Evolutionary conservation across 169 alveolate genomes (phyloP).

Genomic region (Neospora caninum): DNA sequence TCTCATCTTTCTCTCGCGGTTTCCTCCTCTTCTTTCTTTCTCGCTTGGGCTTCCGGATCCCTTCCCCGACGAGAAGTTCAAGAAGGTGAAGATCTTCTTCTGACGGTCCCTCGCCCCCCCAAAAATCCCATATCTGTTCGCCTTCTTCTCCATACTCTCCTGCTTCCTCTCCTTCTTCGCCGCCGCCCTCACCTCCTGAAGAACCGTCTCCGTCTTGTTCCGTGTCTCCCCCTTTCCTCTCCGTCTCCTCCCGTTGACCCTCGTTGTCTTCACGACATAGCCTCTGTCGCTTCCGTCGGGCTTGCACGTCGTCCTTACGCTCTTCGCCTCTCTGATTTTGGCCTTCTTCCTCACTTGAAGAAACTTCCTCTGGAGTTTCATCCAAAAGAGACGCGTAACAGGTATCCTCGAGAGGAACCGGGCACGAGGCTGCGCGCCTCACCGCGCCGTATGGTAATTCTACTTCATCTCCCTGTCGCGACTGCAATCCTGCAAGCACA

Average conservation of each 20-base stretch:
- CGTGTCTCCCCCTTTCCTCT: not conserved
- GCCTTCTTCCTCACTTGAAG: not conserved
- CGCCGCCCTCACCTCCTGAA: not conserved
- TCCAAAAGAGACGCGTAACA: not conserved
- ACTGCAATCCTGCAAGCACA: not conserved
- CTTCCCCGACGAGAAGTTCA: not conserved
- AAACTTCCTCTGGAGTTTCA: not conserved
- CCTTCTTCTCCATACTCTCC: not conserved
- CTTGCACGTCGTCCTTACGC: not conserved
- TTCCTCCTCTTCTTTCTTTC: not conserved
- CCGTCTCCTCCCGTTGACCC: not conserved
- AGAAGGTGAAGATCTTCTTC: not conserved
- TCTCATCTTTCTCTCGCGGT: not conserved
- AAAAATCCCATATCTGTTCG: not conserved
- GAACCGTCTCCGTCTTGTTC: not conserved
- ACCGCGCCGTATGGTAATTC: not conserved
- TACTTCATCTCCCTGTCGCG: not conserved
- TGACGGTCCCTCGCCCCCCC: not conserved
- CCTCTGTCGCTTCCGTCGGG: not conserved
- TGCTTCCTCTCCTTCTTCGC: not conserved
- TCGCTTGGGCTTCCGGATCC: not conserved
- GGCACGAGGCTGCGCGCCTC: not conserved
- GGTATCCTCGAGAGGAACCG: not conserved
- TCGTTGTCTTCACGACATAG: not conserved
- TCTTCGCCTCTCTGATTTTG: not conserved